Evolutionary conservation across 1,284 basidiomycete species (phyloP).

Genomic region (Anthracocystis setariae): DNA sequence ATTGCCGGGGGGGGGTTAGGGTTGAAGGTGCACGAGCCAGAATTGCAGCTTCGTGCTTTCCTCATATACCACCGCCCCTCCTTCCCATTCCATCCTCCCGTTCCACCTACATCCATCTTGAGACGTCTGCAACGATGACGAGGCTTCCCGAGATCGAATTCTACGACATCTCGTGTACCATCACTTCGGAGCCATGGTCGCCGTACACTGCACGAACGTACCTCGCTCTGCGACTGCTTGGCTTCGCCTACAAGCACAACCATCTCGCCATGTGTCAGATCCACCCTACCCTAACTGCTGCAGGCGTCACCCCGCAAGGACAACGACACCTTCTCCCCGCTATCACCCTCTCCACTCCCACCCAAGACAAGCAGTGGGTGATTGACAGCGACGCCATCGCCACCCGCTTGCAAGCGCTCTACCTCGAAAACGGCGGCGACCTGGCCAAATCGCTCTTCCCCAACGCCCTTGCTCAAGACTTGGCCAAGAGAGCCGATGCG

Average conservation of each 20-base stretch:
- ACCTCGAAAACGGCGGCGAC: constrained; percentile 14
- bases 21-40: constrained; percentile 7
- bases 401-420: constrained; percentile 17
- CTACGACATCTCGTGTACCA: constrained; percentile 34
- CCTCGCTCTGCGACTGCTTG: constrained; percentile 30
- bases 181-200: constrained; percentile 30
- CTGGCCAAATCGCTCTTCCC: constrained; percentile 24
- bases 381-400: constrained; percentile 30
- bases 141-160: constrained; percentile 20
- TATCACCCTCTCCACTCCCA: constrained; percentile 17
- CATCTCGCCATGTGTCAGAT: constrained; percentile 22
- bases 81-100: not conserved
- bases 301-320: not conserved
- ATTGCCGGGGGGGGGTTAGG: not conserved
- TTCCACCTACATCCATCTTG: not conserved
- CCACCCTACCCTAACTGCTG: not conserved
- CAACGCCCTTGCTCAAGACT: constrained; percentile 1
- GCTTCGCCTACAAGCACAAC: constrained; percentile 18
- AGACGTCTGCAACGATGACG: constrained; percentile 9
- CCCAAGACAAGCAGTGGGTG: constrained; percentile 12
- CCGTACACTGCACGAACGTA: constrained; percentile 37
- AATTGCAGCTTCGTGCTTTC: not conserved
- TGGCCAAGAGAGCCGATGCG: not conserved
- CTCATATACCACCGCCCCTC: not conserved
- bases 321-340: constrained; percentile 17